phyloP scores from a whole-genome alignment of 257 asterid species.

The Fraxinus pennsylvanica region DNA sequence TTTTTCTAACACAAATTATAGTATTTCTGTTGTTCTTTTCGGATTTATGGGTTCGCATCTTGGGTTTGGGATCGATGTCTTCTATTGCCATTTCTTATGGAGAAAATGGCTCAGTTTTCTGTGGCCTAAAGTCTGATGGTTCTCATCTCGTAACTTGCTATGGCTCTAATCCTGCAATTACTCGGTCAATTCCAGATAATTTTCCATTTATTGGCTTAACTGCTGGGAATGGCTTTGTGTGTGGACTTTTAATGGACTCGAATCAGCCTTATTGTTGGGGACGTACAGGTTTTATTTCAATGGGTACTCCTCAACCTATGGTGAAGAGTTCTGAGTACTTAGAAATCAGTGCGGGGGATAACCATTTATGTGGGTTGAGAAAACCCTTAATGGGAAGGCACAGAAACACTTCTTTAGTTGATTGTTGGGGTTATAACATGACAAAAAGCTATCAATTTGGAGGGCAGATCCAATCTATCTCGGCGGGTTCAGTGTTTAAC shows the following conservation, averaged over 20 bases:
- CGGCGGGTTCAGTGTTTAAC: constrained; percentile 85
- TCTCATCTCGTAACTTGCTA: constrained; percentile 70
- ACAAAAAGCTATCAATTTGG: constrained; percentile 56
- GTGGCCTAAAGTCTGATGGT: constrained; percentile 82
- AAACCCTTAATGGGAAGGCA: constrained; percentile 66
- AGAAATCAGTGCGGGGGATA: constrained; percentile 88
- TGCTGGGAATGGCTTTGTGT: constrained; percentile 79
- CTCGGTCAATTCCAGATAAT: constrained; percentile 61
- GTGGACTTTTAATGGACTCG: constrained; percentile 64
- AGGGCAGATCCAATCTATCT: constrained; percentile 77
- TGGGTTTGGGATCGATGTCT: constrained; percentile 88
- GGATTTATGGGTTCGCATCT: constrained; percentile 37
- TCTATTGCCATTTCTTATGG: constrained; percentile 86
- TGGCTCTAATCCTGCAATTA: constrained; percentile 69
- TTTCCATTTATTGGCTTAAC: constrained; percentile 65
- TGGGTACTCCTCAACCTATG: constrained; percentile 58
- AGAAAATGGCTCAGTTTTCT: constrained; percentile 76
- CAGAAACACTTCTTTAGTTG: constrained; percentile 67
- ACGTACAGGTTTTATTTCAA: constrained; percentile 56
- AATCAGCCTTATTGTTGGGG: constrained; percentile 90
- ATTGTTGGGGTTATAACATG: constrained; percentile 98
- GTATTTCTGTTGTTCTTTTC: constrained; percentile 37
- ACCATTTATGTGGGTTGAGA: constrained; percentile 80
- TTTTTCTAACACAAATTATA: constrained; percentile 27
- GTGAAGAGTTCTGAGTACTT: constrained; percentile 52